A percentile compares a stretch with the other conserved stretches of the same genome.
Conservation (phyloP, 306 rosid species). For the Cicer bijugum region DNA sequence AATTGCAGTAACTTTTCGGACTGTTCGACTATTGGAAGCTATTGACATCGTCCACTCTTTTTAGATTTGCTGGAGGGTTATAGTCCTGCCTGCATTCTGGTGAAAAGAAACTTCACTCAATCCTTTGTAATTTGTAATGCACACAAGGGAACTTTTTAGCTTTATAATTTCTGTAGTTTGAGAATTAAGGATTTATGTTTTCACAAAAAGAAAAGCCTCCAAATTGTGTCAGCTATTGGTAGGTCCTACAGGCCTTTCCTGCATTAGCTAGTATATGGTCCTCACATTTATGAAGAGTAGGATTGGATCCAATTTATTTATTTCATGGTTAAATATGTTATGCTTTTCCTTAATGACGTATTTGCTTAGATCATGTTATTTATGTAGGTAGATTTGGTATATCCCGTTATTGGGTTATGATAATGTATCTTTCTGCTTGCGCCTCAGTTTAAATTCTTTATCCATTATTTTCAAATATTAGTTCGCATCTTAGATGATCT, state of each 20-base stretch:
- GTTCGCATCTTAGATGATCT: slow-evolving; percentile 31
- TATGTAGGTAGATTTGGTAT: slow-evolving; percentile 2
- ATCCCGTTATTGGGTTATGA: not conserved
- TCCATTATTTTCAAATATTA: slow-evolving; percentile 19
- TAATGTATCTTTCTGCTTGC: slow-evolving; percentile 1
- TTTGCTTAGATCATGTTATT: slow-evolving; percentile 20
- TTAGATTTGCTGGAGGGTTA: not conserved
- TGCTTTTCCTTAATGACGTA: slow-evolving; percentile 9
- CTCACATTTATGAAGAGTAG: not conserved
- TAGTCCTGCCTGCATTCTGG: slow-evolving; percentile 16
- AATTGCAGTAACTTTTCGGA: not conserved
- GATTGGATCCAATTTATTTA: slow-evolving; percentile 8
- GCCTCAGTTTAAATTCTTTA: slow-evolving; percentile 11
- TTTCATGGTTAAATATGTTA: slow-evolving; percentile 27
- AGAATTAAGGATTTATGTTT: slow-evolving; percentile 15
- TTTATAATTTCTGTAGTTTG: slow-evolving; percentile 7
- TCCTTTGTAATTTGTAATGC: not conserved
- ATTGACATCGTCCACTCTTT: not conserved
- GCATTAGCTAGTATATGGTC: slow-evolving; percentile 16
- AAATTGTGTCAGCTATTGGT: slow-evolving; percentile 2
- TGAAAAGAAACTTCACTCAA: slow-evolving; percentile 18
- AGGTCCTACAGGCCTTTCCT: slow-evolving; percentile 25
- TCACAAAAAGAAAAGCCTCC: slow-evolving; percentile 12
- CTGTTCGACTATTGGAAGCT: not conserved
- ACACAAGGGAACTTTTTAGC: slow-evolving; percentile 14